Evolutionary conservation across 2,329 filamentous ascomycete species (phyloP).

Genomic region (Cylindrodendrum hubeiense): DNA sequence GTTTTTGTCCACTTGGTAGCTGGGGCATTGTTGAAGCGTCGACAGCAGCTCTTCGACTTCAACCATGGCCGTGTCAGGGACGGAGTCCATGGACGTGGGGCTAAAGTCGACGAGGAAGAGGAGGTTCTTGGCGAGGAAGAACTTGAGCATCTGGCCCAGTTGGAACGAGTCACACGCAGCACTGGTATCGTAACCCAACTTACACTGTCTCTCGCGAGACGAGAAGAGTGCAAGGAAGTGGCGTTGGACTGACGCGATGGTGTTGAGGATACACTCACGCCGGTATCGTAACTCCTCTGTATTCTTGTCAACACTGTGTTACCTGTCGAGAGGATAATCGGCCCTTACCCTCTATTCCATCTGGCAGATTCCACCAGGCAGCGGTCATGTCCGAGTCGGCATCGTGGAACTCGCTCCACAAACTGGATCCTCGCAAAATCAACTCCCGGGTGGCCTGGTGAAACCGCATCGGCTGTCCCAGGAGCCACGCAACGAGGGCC

Average conservation of each 20-base stretch:
- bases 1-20: conserved; percentile 80
- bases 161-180: conserved; percentile 82
- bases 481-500: conserved; percentile 73
- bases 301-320: conserved; percentile 18
- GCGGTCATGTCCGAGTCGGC: conserved; percentile 51
- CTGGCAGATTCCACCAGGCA: conserved; percentile 80
- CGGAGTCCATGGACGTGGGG: conserved; percentile 57
- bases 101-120: conserved; percentile 70
- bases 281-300: conserved; percentile 75
- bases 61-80: conserved; percentile 65
- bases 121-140: conserved; percentile 72
- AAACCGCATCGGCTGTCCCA: conserved; percentile 72
- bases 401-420: conserved; percentile 62
- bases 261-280: conserved; percentile 75
- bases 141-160: conserved; percentile 81
- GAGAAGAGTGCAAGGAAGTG: conserved; percentile 78
- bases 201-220: conserved; percentile 76
- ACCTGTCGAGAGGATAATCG: not conserved
- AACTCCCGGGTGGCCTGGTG: conserved; percentile 73
- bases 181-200: conserved; percentile 80
- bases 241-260: conserved; percentile 75
- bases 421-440: conserved; percentile 73
- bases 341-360: conserved; percentile 72
- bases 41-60: conserved; percentile 72
- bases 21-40: conserved; percentile 73